Percentiles rank a stretch among this genome's conserved stretches.
Evolutionary conservation across 306 rosid genomes (phyloP).

Genomic region (Pyrus bretschneideri): DNA sequence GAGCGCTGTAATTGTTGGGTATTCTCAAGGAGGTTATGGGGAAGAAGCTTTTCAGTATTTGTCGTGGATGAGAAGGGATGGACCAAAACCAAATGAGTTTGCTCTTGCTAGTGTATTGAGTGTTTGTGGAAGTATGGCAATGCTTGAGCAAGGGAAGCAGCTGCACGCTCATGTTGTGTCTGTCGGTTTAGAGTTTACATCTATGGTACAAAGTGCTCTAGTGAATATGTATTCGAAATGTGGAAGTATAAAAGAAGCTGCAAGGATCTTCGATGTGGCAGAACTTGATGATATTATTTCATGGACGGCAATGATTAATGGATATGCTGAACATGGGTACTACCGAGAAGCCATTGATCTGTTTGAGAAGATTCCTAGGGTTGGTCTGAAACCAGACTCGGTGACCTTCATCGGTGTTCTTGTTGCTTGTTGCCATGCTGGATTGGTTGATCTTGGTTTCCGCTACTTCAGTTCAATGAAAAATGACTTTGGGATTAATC

Average conservation of each 20-base stretch:
- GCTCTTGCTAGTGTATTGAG: slow-evolving; percentile 66
- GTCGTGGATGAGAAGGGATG: slow-evolving; percentile 69
- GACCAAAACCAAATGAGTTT: slow-evolving; percentile 61
- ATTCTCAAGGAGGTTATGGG: slow-evolving; percentile 69
- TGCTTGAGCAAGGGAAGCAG: slow-evolving; percentile 76
- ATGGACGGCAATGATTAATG: slow-evolving; percentile 80
- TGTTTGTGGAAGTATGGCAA: slow-evolving; percentile 72
- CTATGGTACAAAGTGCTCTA: slow-evolving; percentile 58
- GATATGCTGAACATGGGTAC: slow-evolving; percentile 67
- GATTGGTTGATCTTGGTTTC: slow-evolving; percentile 70
- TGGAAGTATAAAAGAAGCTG: slow-evolving; percentile 64
- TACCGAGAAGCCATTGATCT: slow-evolving; percentile 62
- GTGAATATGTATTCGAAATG: slow-evolving; percentile 69
- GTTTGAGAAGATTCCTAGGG: slow-evolving; percentile 46
- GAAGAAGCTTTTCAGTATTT: slow-evolving; percentile 62
- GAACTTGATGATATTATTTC: slow-evolving; percentile 43
- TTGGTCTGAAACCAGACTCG: slow-evolving; percentile 55
- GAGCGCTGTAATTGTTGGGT: slow-evolving; percentile 73
- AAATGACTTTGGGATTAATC: slow-evolving; percentile 36
- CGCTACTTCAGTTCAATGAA: slow-evolving; percentile 47
- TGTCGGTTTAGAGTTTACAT: slow-evolving; percentile 47
- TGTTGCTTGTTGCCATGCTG: slow-evolving; percentile 74
- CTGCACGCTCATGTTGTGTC: slow-evolving; percentile 60
- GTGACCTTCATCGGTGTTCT: slow-evolving; percentile 72
- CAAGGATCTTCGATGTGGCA: slow-evolving; percentile 32